A percentile compares a stretch with the other conserved stretches of the same genome.
These are phyloP conservation scores for Colletotrichum sp. DNA, from an alignment of 2,329 filamentous ascomycete genomes.

Conservation along the genomic window DNA sequence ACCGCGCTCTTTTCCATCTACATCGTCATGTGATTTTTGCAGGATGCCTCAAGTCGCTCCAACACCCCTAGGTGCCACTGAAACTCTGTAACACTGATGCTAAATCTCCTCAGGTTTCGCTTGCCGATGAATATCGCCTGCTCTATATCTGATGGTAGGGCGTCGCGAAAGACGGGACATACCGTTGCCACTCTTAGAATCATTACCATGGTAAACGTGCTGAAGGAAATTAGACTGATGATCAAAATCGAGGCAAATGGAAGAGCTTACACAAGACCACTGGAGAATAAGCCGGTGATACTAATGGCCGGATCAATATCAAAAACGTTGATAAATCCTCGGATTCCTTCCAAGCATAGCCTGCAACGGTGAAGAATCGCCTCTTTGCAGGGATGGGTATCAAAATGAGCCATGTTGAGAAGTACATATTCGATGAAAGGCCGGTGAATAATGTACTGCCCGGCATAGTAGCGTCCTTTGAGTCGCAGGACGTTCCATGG, in stretches of 20 bases:
- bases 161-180: slow-evolving; percentile 12
- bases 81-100: slow-evolving; percentile 25
- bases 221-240: not conserved
- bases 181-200: slow-evolving; percentile 27
- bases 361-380: slow-evolving; percentile 26
- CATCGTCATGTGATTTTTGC: not conserved
- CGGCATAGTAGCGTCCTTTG: slow-evolving; percentile 32
- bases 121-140: slow-evolving; percentile 22
- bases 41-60: slow-evolving; percentile 20
- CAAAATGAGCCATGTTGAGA: slow-evolving; percentile 28
- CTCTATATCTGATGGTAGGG: slow-evolving; percentile 24
- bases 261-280: slow-evolving; percentile 32
- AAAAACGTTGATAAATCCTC: slow-evolving; percentile 32
- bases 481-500: slow-evolving; percentile 33
- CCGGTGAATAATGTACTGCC: slow-evolving; percentile 34
- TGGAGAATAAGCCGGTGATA: slow-evolving; percentile 31
- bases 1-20: not conserved
- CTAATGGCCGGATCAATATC: slow-evolving; percentile 28
- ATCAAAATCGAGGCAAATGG: too few species aligned
- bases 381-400: slow-evolving; percentile 26
- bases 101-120: slow-evolving; percentile 26
- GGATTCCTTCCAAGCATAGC: slow-evolving; percentile 29
- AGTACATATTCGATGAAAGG: slow-evolving; percentile 33
- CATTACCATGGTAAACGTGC: slow-evolving; percentile 31
- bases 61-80: slow-evolving; percentile 26